These are phyloP conservation scores for Blastobotrys capitulatus DNA, from an alignment of 1,139 yeast species.

Conservation along the genomic window DNA sequence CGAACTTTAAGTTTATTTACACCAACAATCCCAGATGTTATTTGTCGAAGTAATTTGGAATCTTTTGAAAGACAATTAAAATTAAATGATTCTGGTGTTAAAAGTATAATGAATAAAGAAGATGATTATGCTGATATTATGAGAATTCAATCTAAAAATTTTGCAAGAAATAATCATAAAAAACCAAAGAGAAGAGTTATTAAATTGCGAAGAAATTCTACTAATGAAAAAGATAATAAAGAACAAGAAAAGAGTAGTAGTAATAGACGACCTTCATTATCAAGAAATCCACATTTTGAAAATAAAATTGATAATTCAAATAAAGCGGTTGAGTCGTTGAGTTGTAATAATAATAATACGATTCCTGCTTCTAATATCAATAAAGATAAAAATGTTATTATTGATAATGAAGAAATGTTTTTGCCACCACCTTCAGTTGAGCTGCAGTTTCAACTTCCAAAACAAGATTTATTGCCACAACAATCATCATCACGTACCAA, in stretches of 20 bases:
- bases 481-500: neutral
- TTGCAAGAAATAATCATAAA: slow-evolving; percentile 21
- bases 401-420: neutral
- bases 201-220: slow-evolving; percentile 8
- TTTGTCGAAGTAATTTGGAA: slow-evolving; percentile 45
- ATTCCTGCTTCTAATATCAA: no score
- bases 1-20: slow-evolving; percentile 69
- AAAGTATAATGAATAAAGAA: slow-evolving; percentile 18
- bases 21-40: slow-evolving; percentile 50
- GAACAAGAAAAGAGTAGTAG: neutral
- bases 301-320: neutral
- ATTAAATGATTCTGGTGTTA: neutral
- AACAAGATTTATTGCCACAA: neutral
- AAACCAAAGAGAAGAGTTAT: slow-evolving; percentile 31
- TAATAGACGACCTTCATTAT: neutral
- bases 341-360: no score
- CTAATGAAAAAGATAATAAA: neutral
- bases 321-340: no score
- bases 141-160: slow-evolving; percentile 25
- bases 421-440: neutral
- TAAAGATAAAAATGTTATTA: no score
- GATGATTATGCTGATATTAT: slow-evolving; percentile 28
- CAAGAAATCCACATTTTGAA: neutral
- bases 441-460: neutral
- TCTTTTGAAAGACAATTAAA: slow-evolving; percentile 22